These are phyloP conservation scores for Priceomyces carsonii DNA, from an alignment of 805 yeast genomes.

Conservation along the genomic window DNA sequence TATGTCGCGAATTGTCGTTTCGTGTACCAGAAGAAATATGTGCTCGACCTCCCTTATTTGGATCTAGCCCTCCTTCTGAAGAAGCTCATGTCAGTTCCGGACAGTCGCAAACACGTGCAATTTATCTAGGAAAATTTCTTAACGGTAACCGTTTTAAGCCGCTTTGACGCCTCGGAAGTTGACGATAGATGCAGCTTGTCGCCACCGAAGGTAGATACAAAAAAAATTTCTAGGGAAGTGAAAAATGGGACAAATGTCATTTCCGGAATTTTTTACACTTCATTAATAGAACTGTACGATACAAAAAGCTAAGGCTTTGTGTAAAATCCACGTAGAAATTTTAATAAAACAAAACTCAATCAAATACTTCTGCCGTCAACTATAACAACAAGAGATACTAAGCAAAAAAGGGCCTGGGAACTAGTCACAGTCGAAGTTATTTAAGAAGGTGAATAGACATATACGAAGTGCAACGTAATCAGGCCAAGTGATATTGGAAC, in stretches of 20 bases:
- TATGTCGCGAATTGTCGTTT: no score
- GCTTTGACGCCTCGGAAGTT: no score
- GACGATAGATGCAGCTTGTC: no score
- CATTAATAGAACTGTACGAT: constrained; percentile 1
- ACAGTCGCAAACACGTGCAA: no score
- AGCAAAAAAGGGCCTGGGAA: constrained; percentile 3
- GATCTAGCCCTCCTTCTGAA: no score
- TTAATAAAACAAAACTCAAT: constrained; percentile 5
- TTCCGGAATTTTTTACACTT: constrained; percentile 16
- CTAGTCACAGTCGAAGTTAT: constrained; percentile 1
- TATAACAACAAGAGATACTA: constrained; percentile 3
- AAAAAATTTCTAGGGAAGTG: no score
- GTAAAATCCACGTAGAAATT: constrained; percentile 6
- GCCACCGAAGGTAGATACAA: no score
- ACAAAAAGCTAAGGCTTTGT: constrained; percentile 6
- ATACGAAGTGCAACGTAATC: constrained; percentile 1
- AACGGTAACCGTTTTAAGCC: no score
- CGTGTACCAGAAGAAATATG: no score
- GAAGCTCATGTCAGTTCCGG: no score
- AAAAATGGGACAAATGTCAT: constrained; percentile 18
- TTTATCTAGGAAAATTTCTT: no score
- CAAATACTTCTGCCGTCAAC: not conserved
- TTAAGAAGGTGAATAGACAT: constrained; percentile 5
- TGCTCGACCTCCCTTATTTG: no score
- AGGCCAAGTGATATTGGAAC: constrained; percentile 1